Base-by-base conservation (phyloP, 164 flowering plant species). In the Berberis thunbergii region DNA sequence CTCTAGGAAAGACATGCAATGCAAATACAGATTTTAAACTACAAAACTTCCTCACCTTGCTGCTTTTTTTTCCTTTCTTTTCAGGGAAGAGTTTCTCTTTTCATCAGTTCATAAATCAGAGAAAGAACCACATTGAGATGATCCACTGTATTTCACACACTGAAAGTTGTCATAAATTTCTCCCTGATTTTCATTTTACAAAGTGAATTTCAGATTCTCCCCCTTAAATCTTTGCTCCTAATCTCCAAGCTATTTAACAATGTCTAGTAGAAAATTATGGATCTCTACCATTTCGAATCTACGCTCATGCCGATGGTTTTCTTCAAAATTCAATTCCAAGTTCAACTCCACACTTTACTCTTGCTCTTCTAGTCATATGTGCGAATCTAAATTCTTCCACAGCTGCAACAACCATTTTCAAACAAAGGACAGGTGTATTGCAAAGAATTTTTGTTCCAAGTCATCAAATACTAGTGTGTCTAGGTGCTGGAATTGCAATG, bases 401-500 rank as follows among this genome's bases (percentile, higher is more conserved):
- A 48, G 5, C 7, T 48, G 1, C n/a, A 26, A 11, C 1, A 10
- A 52, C n/a, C 1, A 6, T 11, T 52, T 52, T 52, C 4, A 10
- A 11, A 26, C 4, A 52, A 52, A 52, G 1, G 10, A 11, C n/a
- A 10, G 54, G 1, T 52, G 3, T 52, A 2, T 26, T 26, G n/a
- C 4, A 10, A 52, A 52, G 54, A 52, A 52, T 52, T 52, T 52
- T 11, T 52, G 12, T 52, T 52, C 54, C 54, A 7, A 52, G 3
- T 12, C n/a, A 2, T 48, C 50, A 48, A 48, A 50, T 60, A 63
- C 49, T 38, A 50, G 43, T 40, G 4, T 38, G 4, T 49, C 10
- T 38, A 70, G 59, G 45, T 86, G 96, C 78, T 89, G 96, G 96
- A 82, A 71, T 43, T 86, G 94, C 49, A 67, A 68, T 43, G 72